These are phyloP conservation scores for Trichosporon asahii DNA, from an alignment of 1,284 basidiomycete genomes.

Conservation along the genomic window DNA sequence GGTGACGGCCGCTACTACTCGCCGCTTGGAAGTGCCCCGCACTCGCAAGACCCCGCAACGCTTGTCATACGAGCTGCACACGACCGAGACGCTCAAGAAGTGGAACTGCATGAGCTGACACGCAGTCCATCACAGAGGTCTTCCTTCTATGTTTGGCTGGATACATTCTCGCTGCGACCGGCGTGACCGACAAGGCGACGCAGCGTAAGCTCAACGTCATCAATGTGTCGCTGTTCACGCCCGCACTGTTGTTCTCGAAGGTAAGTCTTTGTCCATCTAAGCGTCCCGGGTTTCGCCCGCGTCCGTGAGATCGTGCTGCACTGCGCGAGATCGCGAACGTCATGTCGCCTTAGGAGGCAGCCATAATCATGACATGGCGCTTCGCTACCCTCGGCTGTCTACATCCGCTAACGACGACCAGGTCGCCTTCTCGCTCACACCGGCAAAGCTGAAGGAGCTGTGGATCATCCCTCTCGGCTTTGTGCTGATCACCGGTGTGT, in stretches of 20 bases:
- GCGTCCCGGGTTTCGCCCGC: too few relatives aligned
- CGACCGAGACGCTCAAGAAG: too few relatives aligned
- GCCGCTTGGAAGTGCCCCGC: too few relatives aligned
- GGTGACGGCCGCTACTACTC: too few relatives aligned
- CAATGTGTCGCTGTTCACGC: conserved; percentile 78
- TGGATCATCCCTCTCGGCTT: conserved; percentile 89
- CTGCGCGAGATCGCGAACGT: background rate
- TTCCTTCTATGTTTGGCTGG: conserved; percentile 82
- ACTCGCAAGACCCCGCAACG: too few relatives aligned
- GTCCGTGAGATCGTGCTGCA: too few relatives aligned
- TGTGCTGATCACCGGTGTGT: conserved; percentile 64
- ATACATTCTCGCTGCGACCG: conserved; percentile 71
- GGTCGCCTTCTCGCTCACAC: conserved; percentile 53
- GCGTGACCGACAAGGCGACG: conserved; percentile 81
- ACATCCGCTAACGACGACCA: conserved; percentile 16
- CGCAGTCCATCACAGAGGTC: conserved; percentile 81
- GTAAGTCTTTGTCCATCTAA: conserved; percentile 57
- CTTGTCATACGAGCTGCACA: too few relatives aligned
- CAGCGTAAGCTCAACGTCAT: conserved; percentile 65
- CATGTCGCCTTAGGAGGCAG: background rate
- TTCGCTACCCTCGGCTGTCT: background rate
- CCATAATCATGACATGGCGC: background rate
- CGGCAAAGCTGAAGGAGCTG: conserved; percentile 76
- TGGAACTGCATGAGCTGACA: background rate
- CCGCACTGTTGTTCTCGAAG: conserved; percentile 87